A percentile compares a stretch with the other conserved stretches of the same genome.
These are phyloP conservation scores for Sporisorium exsertum DNA, from an alignment of 1,284 basidiomycete genomes.

Conservation along the genomic window DNA sequence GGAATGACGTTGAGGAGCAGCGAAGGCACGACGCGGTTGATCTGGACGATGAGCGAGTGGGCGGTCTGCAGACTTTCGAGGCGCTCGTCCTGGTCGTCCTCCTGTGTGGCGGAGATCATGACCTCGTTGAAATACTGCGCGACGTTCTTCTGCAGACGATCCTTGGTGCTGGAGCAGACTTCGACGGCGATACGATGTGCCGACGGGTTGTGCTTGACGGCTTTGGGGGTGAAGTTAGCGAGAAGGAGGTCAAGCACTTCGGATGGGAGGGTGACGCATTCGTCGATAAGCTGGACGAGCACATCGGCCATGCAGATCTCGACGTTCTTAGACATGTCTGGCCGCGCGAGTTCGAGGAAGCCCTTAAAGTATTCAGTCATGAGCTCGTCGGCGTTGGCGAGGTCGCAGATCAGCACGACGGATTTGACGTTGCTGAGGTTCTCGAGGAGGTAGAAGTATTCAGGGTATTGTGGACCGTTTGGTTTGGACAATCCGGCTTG, in stretches of 20 bases:
- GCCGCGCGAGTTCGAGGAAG: conserved; percentile 81
- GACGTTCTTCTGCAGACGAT: conserved; percentile 88
- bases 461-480: conserved; percentile 49
- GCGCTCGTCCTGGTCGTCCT: conserved; percentile 55
- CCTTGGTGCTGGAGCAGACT: conserved; percentile 84
- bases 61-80: conserved; percentile 74
- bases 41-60: conserved; percentile 85
- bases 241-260: conserved; percentile 86
- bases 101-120: conserved; percentile 70
- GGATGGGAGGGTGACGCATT: conserved; percentile 79
- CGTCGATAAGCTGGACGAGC: conserved; percentile 88
- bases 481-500: conserved; percentile 55
- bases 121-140: conserved; percentile 74
- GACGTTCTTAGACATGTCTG: conserved; percentile 78
- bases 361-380: conserved; percentile 84
- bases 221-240: conserved; percentile 84
- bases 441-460: conserved; percentile 81
- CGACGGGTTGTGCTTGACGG: conserved; percentile 71
- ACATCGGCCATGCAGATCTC: conserved; percentile 89
- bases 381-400: conserved; percentile 86
- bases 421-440: conserved; percentile 93
- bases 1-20: conserved; percentile 91
- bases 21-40: conserved; percentile 83
- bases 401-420: conserved; percentile 90
- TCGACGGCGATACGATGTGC: conserved; percentile 86